Base-by-base conservation (phyloP, 306 rosid genomes). In the Rosa multiflora region DNA sequence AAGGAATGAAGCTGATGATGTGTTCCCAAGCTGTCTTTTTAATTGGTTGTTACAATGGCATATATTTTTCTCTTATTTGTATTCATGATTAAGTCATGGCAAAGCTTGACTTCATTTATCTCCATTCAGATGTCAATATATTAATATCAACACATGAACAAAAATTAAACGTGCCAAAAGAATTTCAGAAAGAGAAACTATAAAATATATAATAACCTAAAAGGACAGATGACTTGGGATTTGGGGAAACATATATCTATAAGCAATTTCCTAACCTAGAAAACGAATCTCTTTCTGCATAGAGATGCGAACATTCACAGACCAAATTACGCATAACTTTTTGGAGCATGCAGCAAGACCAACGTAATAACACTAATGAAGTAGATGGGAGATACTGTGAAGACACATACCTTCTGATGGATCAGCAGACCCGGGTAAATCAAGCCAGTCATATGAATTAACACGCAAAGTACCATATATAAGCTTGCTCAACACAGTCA, bases 401-500 rank as follows among this genome's bases (percentile, higher is more conserved):
- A 74, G 47, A 56, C 78, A 86, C 89, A 63, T 46, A 95, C 99
- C 99, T 92, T 86, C 88, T 59, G 84, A 77, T 82, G 90, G 70
- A 87, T 88, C 87, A 20, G 75, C 64, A 17, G 87, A 75, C 69
- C 77, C 92, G 73, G 93, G 91, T 23, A 75, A 76, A 88, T 90
- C 97, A 71, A 92, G 78, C 99, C 97, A 95, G 87, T 95, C 99
- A 58, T 89, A 95, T 55, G 99, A 92, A 82, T 83, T 88, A 79
- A 92, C 98, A 88, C 83, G 53, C 40, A 95, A 11, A 43, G 99
- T 82, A 72, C 99, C 99, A 79, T 95, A 95, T 64, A 95, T 51
- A 85, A 95, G 98, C 90, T 95, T 95, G 98, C 99, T 92, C 79
- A 92, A 82, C 66, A 95, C 98, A 23, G 97, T 92, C 99, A 95